Evolutionary conservation across 2,329 filamentous ascomycete species (phyloP).

Genomic region (Alternaria viburni): DNA sequence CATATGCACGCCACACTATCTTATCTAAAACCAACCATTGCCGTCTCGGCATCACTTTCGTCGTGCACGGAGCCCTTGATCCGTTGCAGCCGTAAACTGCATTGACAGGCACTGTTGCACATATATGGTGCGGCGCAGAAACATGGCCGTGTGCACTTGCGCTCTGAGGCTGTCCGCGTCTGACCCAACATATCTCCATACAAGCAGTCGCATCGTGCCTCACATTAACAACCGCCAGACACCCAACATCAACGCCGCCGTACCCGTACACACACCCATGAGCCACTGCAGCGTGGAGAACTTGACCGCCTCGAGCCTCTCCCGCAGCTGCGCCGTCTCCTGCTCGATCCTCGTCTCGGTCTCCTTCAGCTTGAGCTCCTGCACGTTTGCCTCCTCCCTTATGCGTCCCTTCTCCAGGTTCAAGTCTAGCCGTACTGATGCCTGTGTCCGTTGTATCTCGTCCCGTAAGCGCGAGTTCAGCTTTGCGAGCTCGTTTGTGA

Average conservation of each 20-base stretch:
- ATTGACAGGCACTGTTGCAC: slow-evolving; percentile 29
- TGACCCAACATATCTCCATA: not conserved
- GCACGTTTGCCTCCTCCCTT: slow-evolving; percentile 91
- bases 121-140: slow-evolving; percentile 22
- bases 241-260: slow-evolving; percentile 70
- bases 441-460: slow-evolving; percentile 93
- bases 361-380: slow-evolving; percentile 98
- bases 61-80: slow-evolving; percentile 18
- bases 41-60: slow-evolving; percentile 10
- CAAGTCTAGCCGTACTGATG: slow-evolving; percentile 87
- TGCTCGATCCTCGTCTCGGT: slow-evolving; percentile 98
- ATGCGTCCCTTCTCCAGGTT: slow-evolving; percentile 98
- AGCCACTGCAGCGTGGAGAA: slow-evolving; percentile 98
- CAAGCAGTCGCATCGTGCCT: slow-evolving; percentile 18
- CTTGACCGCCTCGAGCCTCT: slow-evolving; percentile 96
- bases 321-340: slow-evolving; percentile 83
- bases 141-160: not conserved
- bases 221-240: slow-evolving; percentile 71
- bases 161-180: slow-evolving; percentile 2
- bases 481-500: slow-evolving; percentile 95
- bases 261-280: slow-evolving; percentile 76
- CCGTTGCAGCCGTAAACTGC: slow-evolving; percentile 18
- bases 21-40: slow-evolving; percentile 1
- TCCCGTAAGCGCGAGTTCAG: slow-evolving; percentile 87
- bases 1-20: slow-evolving; percentile 17